These are phyloP conservation scores for Phoenix roebelenii DNA, from an alignment of 176 grass and related monocot species.

Conservation along the genomic window DNA sequence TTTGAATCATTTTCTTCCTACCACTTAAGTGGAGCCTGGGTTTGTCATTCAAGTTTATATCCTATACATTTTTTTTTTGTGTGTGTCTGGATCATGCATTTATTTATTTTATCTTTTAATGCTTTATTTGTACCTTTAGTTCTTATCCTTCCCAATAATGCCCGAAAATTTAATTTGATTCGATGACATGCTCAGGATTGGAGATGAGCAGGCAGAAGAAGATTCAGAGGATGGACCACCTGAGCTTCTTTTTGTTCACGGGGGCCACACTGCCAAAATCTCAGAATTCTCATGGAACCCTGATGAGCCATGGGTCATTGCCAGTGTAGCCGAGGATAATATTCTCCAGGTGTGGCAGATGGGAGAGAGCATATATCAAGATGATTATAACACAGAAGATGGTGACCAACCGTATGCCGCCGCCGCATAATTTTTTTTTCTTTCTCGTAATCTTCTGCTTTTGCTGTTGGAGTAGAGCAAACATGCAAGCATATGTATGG, in stretches of 20 bases:
- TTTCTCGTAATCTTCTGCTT: too few relatives aligned
- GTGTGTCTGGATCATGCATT: too few relatives aligned
- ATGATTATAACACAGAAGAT: constrained; percentile 28
- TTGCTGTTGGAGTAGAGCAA: too few relatives aligned
- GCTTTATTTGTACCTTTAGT: too few relatives aligned
- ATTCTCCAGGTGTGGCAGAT: constrained; percentile 87
- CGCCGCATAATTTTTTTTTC: not conserved
- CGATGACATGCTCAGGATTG: constrained; percentile 38
- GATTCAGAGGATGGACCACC: constrained; percentile 75
- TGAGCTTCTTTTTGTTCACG: constrained; percentile 75
- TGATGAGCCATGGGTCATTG: constrained; percentile 53
- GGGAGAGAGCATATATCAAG: constrained; percentile 76
- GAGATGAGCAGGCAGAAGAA: constrained; percentile 83
- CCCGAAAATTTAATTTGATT: not conserved
- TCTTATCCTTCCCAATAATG: too few relatives aligned
- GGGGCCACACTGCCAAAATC: constrained; percentile 79
- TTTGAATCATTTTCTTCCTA: too few relatives aligned
- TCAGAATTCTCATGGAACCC: constrained; percentile 87
- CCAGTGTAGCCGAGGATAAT: constrained; percentile 79
- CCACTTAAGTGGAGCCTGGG: too few relatives aligned
- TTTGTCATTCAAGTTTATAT: too few relatives aligned
- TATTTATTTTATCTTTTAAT: too few relatives aligned
- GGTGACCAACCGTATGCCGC: constrained; percentile 7
- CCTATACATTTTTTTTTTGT: too few relatives aligned
- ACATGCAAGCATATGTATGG: too few relatives aligned